Conservation (phyloP, 192 early-diverging fungal genomes). For the Coemansia sp. region DNA sequence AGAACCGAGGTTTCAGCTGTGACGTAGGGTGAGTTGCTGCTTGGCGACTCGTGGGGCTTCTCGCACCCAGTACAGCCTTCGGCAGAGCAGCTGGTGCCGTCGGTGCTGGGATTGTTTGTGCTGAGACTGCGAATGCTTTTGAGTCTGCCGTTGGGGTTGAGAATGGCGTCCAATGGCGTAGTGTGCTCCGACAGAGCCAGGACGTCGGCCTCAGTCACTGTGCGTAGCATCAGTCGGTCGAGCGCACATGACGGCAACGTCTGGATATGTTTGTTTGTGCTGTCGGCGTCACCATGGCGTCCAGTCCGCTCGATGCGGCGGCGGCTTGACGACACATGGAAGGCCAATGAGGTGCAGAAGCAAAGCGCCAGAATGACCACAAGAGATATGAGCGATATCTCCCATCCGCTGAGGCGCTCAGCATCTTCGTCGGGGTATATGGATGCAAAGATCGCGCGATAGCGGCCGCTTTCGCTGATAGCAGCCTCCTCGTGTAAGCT, state of each 20-base stretch:
- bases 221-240: slow-evolving; percentile 42
- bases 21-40: background rate
- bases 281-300: background rate
- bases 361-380: slow-evolving; percentile 46
- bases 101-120: background rate
- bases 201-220: slow-evolving; percentile 34
- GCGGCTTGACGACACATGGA: slow-evolving; percentile 36
- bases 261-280: slow-evolving; percentile 27
- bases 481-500: slow-evolving; percentile 27
- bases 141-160: slow-evolving; percentile 19
- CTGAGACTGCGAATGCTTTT: slow-evolving; percentile 9
- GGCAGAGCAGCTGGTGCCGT: background rate
- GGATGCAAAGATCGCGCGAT: slow-evolving; percentile 49
- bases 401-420: slow-evolving; percentile 46
- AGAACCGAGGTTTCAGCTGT: background rate
- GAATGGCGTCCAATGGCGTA: slow-evolving; percentile 41
- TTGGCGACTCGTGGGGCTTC: background rate
- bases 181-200: slow-evolving; percentile 35
- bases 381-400: slow-evolving; percentile 45
- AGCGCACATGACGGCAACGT: slow-evolving; percentile 47
- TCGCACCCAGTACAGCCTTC: background rate
- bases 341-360: slow-evolving; percentile 42
- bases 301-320: background rate
- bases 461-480: slow-evolving; percentile 12
- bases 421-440: slow-evolving; percentile 32